Conservation (phyloP, 352 stramenopile genomes). For the Pythium aquatile region DNA sequence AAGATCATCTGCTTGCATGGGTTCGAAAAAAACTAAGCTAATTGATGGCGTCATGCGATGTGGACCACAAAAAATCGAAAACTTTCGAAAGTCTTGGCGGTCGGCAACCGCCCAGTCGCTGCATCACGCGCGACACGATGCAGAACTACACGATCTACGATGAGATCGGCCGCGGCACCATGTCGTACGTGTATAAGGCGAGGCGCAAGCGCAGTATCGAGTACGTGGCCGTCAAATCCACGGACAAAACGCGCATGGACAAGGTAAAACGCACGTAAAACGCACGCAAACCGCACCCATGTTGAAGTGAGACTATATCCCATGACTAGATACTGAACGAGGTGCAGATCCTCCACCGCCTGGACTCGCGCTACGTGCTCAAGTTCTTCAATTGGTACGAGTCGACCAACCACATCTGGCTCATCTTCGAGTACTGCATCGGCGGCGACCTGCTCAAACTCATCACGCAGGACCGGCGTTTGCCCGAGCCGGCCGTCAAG, state of each 20-base stretch:
- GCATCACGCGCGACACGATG: constrained; percentile 44
- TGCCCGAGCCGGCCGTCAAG: constrained; percentile 81
- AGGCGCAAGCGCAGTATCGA: constrained; percentile 91
- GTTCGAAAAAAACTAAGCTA: constrained; percentile 10
- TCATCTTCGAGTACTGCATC: constrained; percentile 94
- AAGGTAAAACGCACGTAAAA: constrained; percentile 54
- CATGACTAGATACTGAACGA: constrained; percentile 73
- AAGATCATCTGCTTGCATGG: background rate
- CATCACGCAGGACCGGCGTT: constrained; percentile 83
- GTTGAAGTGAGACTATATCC: constrained; percentile 44
- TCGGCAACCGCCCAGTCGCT: background rate
- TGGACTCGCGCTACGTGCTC: constrained; percentile 83
- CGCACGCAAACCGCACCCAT: background rate
- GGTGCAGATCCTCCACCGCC: constrained; percentile 86
- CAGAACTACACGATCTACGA: constrained; percentile 96
- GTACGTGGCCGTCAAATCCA: constrained; percentile 93
- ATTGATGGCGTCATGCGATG: background rate
- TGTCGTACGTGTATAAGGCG: constrained; percentile 93
- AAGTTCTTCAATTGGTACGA: constrained; percentile 96
- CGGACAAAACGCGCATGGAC: constrained; percentile 90
- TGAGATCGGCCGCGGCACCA: constrained; percentile 88
- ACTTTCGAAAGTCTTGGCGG: constrained; percentile 12
- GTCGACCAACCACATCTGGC: constrained; percentile 94
- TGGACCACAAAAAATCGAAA: constrained; percentile 2
- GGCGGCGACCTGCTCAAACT: constrained; percentile 89